Evolutionary conservation across 495 filamentous ascomycete species (phyloP), one percentile per base, ranked within the genome.

Genomic region (Monascus purpureus): DNA sequence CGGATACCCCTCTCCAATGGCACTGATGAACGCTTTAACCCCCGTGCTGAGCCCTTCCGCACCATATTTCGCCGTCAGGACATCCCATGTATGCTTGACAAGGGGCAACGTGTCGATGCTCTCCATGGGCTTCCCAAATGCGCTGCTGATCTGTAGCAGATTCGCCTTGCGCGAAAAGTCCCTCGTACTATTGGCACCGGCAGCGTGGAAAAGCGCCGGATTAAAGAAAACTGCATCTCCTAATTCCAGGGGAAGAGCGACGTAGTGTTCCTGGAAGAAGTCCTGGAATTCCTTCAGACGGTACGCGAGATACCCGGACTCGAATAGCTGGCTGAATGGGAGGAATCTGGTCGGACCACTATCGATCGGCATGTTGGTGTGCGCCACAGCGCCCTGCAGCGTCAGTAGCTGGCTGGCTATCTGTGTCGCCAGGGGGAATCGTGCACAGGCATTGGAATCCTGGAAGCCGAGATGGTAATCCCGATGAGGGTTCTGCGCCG

Each of bases 121-220:
- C 44, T 74, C 70, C 69, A 74, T 74, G 8, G 66, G 51, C 36
- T 70, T 70, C n/a, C 68, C 70, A 47, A 75, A 57, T 6, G 67
- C 67, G 37, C 53, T 58, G 29, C 63, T 67, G 18, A 73, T 53
- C 45, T 73, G 70, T 37, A 72, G 25, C 20, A 73, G 43, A 43
- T 72, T 73, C 17, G 65, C 69, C 6, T 50, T 58, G 4, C 70
- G 50, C 14, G 61, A 40, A 28, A 68, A 56, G 7, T 60, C 57
- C 3, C 31, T 38, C 31, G 53, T 69, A 9, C 44, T 35, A 43
- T 74, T 74, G 31, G 55, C 55, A 0, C 69, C 69, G 0, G 70
- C 70, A 0, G 68, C 69, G 43, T 74, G 68, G 34, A 72, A 68
- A 5, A 73, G 46, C 13, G 66, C 69, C 1, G 69, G 68, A 31